These are phyloP conservation scores for Entophlyctis luteolus DNA, from an alignment of 192 early-diverging fungal species.

Conservation along the genomic window DNA sequence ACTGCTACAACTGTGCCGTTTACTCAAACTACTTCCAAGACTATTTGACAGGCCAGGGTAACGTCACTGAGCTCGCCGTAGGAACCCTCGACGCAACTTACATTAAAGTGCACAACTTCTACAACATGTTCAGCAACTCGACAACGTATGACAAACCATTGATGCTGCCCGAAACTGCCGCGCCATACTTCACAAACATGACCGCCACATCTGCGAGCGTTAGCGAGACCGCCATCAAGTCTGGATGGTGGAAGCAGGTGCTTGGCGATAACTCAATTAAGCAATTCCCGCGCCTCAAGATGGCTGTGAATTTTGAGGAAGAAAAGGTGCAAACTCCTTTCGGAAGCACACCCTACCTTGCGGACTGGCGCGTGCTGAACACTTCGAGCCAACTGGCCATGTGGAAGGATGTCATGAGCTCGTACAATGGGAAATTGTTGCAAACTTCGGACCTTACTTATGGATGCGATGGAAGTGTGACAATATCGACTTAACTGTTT, in stretches of 20 bases:
- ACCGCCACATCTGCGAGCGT: neutral
- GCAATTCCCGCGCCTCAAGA: constrained; percentile 37
- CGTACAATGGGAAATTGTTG: neutral
- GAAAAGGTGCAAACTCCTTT: constrained; percentile 20
- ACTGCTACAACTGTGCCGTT: neutral
- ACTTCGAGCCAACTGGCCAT: neutral
- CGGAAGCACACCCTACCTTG: neutral
- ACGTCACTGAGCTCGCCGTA: neutral
- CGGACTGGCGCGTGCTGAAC: constrained; percentile 1
- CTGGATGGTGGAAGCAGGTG: constrained; percentile 45
- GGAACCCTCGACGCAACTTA: neutral
- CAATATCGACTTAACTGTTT: too few relatives aligned
- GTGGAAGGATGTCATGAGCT: neutral
- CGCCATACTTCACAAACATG: constrained; percentile 8
- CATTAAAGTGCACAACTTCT: constrained; percentile 34
- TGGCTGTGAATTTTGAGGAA: constrained; percentile 40
- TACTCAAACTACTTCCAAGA: constrained; percentile 3
- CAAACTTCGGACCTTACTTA: neutral
- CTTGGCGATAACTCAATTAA: constrained; percentile 24
- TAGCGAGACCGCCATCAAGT: constrained; percentile 30
- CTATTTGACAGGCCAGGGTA: neutral
- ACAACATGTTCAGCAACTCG: constrained; percentile 31
- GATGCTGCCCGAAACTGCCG: constrained; percentile 37
- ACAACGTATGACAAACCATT: constrained; percentile 34
- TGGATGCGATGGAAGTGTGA: constrained; percentile 9